Evolutionary conservation across 768 basidiomycete species (phyloP).

Genomic region (Boletales sp.): DNA sequence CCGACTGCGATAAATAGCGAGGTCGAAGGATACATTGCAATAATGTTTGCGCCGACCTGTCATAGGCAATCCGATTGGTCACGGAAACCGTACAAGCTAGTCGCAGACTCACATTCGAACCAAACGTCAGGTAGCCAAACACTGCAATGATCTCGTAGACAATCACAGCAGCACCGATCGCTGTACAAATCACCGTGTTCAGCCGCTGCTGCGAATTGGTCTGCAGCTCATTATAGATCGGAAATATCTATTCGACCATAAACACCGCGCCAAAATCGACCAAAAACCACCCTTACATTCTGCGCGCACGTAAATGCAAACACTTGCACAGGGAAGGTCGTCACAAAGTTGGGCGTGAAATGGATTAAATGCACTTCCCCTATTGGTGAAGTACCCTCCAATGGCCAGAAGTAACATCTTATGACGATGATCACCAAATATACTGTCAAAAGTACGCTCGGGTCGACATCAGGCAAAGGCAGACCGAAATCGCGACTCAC

Average conservation of each 20-base stretch:
- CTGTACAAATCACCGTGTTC: slow-evolving; percentile 82
- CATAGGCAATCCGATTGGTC: slow-evolving; percentile 1
- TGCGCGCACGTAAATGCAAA: slow-evolving; percentile 92
- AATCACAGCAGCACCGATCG: slow-evolving; percentile 79
- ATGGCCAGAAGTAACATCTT: slow-evolving; percentile 71
- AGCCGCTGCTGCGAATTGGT: slow-evolving; percentile 77
- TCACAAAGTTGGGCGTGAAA: slow-evolving; percentile 73
- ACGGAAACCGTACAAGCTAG: neutral
- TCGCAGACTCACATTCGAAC: slow-evolving; percentile 59
- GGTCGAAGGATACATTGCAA: slow-evolving; percentile 90
- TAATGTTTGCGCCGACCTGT: slow-evolving; percentile 87
- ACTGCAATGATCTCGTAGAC: slow-evolving; percentile 87
- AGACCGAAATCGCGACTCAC: slow-evolving; percentile 41
- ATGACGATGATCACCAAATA: slow-evolving; percentile 81
- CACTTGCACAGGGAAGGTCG: slow-evolving; percentile 90
- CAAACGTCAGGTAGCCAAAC: slow-evolving; percentile 93
- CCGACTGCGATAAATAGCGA: slow-evolving; percentile 92
- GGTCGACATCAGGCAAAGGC: neutral
- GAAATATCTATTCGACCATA: slow-evolving; percentile 64
- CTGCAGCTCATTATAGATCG: slow-evolving; percentile 88
- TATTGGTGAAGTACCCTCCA: slow-evolving; percentile 55
- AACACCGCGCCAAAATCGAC: slow-evolving; percentile 1
- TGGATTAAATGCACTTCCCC: slow-evolving; percentile 72
- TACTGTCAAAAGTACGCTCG: slow-evolving; percentile 36
- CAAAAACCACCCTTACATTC: slow-evolving; percentile 55